phyloP scores from a whole-genome alignment of 352 stramenopile genomes.

The Phytopythium vexans region DNA sequence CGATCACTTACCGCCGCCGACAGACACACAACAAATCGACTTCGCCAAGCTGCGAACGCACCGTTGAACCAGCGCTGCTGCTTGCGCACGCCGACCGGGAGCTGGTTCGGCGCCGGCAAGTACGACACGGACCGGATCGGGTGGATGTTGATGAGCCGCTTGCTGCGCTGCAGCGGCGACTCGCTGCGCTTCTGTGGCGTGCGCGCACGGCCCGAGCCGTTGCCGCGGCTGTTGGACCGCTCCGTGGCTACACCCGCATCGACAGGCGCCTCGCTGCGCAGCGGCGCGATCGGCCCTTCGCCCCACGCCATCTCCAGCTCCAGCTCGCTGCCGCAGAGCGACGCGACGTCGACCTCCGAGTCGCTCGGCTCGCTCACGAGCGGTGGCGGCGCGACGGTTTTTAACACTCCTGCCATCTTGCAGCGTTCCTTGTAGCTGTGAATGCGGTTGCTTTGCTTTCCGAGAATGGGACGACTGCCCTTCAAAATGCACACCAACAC shows the following conservation, averaged over 20 bases:
- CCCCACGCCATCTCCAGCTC: slow-evolving; percentile 78
- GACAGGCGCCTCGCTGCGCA: slow-evolving; percentile 25
- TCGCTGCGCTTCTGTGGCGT: slow-evolving; percentile 66
- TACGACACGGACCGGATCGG: slow-evolving; percentile 65
- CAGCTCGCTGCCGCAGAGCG: slow-evolving; percentile 69
- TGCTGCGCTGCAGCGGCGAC: slow-evolving; percentile 54
- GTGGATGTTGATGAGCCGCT: slow-evolving; percentile 80
- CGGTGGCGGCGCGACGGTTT: slow-evolving; percentile 7
- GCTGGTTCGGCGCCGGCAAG: slow-evolving; percentile 61
- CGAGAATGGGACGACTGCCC: no score
- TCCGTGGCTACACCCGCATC: slow-evolving; percentile 14
- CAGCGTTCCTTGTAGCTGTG: neutral
- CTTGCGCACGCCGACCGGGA: slow-evolving; percentile 62
- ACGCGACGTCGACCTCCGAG: slow-evolving; percentile 60
- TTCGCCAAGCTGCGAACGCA: slow-evolving; percentile 9
- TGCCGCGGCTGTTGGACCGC: slow-evolving; percentile 56
- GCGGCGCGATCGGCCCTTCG: slow-evolving; percentile 69
- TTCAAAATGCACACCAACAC: no score
- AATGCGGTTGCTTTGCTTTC: no score
- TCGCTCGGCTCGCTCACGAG: slow-evolving; percentile 38
- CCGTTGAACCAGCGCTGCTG: slow-evolving; percentile 86
- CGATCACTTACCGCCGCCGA: neutral
- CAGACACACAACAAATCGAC: neutral
- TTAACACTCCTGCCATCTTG: neutral
- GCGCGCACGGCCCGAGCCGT: slow-evolving; percentile 55